Conservation (phyloP, 2,329 filamentous ascomycete species). For the Fusarium sp. region DNA sequence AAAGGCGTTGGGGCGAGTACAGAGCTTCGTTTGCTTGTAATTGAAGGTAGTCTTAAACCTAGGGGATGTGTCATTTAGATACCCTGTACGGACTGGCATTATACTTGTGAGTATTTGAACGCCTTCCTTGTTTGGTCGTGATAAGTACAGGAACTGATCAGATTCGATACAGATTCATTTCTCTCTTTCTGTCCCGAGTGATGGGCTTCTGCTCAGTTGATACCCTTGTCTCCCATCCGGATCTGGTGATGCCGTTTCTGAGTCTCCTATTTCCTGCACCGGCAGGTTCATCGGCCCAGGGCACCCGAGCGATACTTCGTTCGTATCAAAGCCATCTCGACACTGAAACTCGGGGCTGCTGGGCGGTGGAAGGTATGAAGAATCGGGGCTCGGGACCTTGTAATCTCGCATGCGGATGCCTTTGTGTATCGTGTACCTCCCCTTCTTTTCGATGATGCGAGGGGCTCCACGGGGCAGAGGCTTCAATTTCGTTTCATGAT, state of each 20-base stretch:
- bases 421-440: constrained; percentile 42
- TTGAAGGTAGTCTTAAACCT: constrained; percentile 31
- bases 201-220: constrained; percentile 8
- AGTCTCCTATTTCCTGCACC: not conserved
- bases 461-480: constrained; percentile 42
- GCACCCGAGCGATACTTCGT: constrained; percentile 30
- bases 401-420: constrained; percentile 46
- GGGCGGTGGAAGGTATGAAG: not conserved
- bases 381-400: constrained; percentile 28
- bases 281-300: constrained; percentile 22
- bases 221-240: not conserved
- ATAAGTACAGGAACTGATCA: not conserved
- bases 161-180: not conserved
- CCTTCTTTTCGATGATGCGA: constrained; percentile 39
- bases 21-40: constrained; percentile 40
- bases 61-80: constrained; percentile 45
- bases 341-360: constrained; percentile 41
- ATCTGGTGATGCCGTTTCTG: not conserved
- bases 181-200: constrained; percentile 5
- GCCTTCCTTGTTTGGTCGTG: not conserved
- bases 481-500: constrained; percentile 23
- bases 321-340: constrained; percentile 44
- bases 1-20: constrained; percentile 46
- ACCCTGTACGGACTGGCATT: constrained; percentile 40
- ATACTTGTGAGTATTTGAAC: constrained; percentile 1